Base-by-base conservation (phyloP, 352 stramenopile species). In the Thalassiosira oceanica region DNA sequence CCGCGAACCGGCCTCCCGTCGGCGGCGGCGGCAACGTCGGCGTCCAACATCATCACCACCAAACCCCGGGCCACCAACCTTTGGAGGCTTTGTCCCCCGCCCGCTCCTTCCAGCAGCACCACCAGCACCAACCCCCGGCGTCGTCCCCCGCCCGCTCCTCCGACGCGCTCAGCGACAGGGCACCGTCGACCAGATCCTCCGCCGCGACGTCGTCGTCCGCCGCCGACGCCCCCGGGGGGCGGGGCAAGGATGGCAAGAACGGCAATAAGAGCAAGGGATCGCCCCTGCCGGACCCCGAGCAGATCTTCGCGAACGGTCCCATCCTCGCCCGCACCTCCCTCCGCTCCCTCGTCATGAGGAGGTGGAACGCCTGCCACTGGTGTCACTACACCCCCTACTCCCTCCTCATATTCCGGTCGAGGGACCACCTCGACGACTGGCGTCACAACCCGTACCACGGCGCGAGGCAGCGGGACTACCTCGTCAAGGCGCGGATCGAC, bases 371-470 rank as follows among this genome's bases (percentile, higher is more conserved):
- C 6, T 57, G 37, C 10, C 63, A 66, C 11, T 83, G 68, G 67
- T 70, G 76, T 41, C 51, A 60, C 24, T 77, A 77, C 16, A 64
- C 53, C 24, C 28, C 35, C 3, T 42, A 74, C 31, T 37, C 42
- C 1, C 15, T 83, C 24, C 37, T 83, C 0, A 46, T 83, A 24
- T 83, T 80, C 35, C 21, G 74, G 28, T 53, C n/a, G 15, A 71
- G 63, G 27, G 67, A 76, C 33, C 55, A 80, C 24, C 57, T 80
- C 23, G 57, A 83, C 37, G 74, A 83, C 63, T 83, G 74, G 74
- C 42, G 48, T 10, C 45, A 71, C 42, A 83, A 83, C 56, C 74
- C 74, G 1, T 83, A 80, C 31, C 74, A 83, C 50, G 60, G 49
- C 1, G 61, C 61, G 48, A 76, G 58, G 35, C 31, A 72, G 46